Evolutionary conservation across 2,329 filamentous ascomycete species (phyloP), one percentile per base, ranked within the genome.

Genomic region (Alternaria conjuncta): DNA sequence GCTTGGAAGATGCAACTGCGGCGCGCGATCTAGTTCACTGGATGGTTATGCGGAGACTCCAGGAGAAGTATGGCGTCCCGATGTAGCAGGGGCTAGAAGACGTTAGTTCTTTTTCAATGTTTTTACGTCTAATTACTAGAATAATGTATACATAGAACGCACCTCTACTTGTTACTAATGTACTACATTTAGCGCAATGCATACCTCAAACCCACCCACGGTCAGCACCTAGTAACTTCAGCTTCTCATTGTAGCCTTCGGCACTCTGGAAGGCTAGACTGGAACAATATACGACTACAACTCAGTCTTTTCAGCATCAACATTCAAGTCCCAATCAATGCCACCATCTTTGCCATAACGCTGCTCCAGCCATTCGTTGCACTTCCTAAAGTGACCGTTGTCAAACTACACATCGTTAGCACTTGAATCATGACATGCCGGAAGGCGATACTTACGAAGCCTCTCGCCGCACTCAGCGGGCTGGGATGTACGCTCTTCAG

Each of bases 401-500:
- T 92, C 90, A 69, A 93, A 93, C 82, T 84, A 63, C 6, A 30
- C 7, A 26, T 80, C 69, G 55, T 86, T 82, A 75, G 83, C 53
- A 43, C 23, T 26, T 32, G 23, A 15, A 21, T 51, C n/a, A 21
- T 3, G 4, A 26, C 7, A 11, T 32, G 10, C 20, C 41, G 20
- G 5, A 7, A 20, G 23, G 13, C 8, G 36, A 15, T 28, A 84
- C 86, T 83, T 79, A 89, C 86, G 80, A 94, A 99, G 1, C 96
- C 96, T 57, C 88, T 86, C 13, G 85, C 82, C 5, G 95, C 96
- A 81, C 93, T 96, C 69, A 97, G 80, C n/a, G 96, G 96, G 79
- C 93, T 97, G 0, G 96, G 96, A 82, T 99, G 96, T 54, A 94
- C 94, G 73, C 90, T 92, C 81, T 91, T 90, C 68, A 99, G 84